These are phyloP conservation scores for Saccharum spontaneum DNA, from an alignment of 176 grass and related monocot species.

Conservation along the genomic window DNA sequence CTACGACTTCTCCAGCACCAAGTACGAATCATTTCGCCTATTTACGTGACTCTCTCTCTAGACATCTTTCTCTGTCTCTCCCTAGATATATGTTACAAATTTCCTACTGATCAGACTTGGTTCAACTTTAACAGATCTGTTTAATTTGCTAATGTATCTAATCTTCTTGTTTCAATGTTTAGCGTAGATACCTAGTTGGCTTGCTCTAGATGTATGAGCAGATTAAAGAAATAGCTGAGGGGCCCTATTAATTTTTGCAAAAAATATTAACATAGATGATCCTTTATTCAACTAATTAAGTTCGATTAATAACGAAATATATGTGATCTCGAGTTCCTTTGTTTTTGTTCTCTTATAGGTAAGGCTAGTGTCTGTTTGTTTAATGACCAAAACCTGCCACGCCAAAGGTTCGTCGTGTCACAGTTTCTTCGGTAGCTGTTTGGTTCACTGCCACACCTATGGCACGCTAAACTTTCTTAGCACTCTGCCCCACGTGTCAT, in stretches of 20 bases:
- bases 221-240: not conserved
- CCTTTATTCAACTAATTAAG: not conserved
- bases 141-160: not conserved
- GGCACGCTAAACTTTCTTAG: too few relatives aligned
- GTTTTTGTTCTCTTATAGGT: not conserved
- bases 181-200: not conserved
- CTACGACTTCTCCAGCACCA: constrained; percentile 71
- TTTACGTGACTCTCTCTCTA: not conserved
- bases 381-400: too few relatives aligned
- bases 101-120: not conserved
- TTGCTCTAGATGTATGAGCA: not conserved
- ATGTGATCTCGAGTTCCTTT: not conserved
- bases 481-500: too few relatives aligned
- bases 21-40: constrained; percentile 21
- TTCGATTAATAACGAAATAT: not conserved
- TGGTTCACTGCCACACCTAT: too few relatives aligned
- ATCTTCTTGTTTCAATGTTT: not conserved
- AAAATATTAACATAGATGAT: not conserved
- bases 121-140: not conserved
- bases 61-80: too few relatives aligned
- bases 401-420: too few relatives aligned
- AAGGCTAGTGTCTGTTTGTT: too few relatives aligned
- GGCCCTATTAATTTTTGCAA: not conserved
- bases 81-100: not conserved
- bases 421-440: too few relatives aligned